These are phyloP conservation scores for Suillus placidus DNA, from an alignment of 768 basidiomycete genomes.

Conservation along the genomic window DNA sequence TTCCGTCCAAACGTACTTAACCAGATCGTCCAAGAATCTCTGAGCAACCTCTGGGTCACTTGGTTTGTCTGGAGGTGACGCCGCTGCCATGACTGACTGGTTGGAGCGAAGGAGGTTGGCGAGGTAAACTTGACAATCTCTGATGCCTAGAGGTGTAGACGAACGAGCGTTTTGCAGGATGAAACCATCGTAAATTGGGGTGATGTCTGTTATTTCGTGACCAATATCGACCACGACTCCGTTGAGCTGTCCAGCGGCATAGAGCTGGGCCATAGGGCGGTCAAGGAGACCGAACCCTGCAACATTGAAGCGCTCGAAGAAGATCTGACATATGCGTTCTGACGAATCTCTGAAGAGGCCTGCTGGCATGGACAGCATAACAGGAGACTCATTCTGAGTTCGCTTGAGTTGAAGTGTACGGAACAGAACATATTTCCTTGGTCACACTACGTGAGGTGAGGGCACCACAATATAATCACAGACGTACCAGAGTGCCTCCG, in stretches of 20 bases:
- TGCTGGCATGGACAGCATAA: slow-evolving; percentile 70
- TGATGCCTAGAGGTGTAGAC: slow-evolving; percentile 64
- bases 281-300: slow-evolving; percentile 81
- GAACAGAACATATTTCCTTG: slow-evolving; percentile 87
- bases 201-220: slow-evolving; percentile 72
- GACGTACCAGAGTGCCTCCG: slow-evolving; percentile 86
- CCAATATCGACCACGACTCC: slow-evolving; percentile 86
- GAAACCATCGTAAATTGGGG: slow-evolving; percentile 76
- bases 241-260: slow-evolving; percentile 68
- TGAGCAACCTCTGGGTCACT: slow-evolving; percentile 51
- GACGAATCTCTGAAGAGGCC: slow-evolving; percentile 67
- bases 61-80: slow-evolving; percentile 56
- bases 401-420: slow-evolving; percentile 73
- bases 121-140: slow-evolving; percentile 75
- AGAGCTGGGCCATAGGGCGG: slow-evolving; percentile 83
- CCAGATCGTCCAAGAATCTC: slow-evolving; percentile 61
- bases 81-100: slow-evolving; percentile 57
- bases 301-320: slow-evolving; percentile 93
- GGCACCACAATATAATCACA: background rate
- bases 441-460: slow-evolving; percentile 9
- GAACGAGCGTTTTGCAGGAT: slow-evolving; percentile 56
- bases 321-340: slow-evolving; percentile 78
- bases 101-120: slow-evolving; percentile 74
- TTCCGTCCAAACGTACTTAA: slow-evolving; percentile 60
- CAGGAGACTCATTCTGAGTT: slow-evolving; percentile 85